Evolutionary conservation across 805 yeast genomes (phyloP), one percentile per base, ranked within the genome.

Genomic region (Candida tallmaniae): DNA sequence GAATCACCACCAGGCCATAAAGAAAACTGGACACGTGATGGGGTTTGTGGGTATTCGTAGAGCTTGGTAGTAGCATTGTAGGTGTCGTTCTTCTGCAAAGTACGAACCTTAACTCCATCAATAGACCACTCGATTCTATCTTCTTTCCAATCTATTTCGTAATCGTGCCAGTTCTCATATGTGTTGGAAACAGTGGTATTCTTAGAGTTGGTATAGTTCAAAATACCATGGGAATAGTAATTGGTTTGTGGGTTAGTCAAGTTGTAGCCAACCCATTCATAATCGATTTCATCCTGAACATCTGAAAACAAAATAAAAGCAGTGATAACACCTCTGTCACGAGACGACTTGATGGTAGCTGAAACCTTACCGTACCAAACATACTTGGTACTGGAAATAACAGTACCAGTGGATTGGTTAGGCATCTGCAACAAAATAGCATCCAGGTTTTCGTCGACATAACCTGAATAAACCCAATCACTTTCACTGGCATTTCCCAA

Each of bases 241-340:
- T 89, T 89, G 18, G 88, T 68, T 68, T 89, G 89, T 2, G 79
- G 84, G 15, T 60, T 54, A 21, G 71, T 69, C 50, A 84, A 60
- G 51, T 83, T 76, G 50, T 74, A 73, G 39, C 97, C 97, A 43
- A 87, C 81, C 47, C 78, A 81, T 65, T 89, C 96, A 52, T 62
- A 79, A 73, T 89, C 97, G 49, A 88, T 73, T 70, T 89, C 97
- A 66, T 88, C 97, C 68, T 84, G 78, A 27, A 81, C 86, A 54
- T 84, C 83, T 6, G 95, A 84, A 59, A 77, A 81, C 34, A 86
- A 57, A 58, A 88, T 86, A 50, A 80, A 76, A 20, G 95, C 89
- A 11, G 94, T 73, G 39, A 88, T 74, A 23, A 88, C 96, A 69
- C 97, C 97, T 7, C 60, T 68, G 24, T 71, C 72, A 52, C 77